Conservation (phyloP, 225 moss, liverwort and hornwort species). For the Climacium dendroides region DNA sequence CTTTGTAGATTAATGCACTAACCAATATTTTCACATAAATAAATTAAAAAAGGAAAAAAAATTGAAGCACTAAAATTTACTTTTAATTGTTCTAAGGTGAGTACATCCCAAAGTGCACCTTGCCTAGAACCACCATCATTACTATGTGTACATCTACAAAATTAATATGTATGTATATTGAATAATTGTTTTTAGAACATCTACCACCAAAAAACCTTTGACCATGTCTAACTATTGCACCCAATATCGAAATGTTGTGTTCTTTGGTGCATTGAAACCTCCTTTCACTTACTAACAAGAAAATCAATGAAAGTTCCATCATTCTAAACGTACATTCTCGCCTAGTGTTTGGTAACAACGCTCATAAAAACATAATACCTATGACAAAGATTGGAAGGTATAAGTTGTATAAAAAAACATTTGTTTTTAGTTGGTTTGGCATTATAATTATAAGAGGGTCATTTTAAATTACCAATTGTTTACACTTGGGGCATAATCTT, state of each 20-base stretch:
- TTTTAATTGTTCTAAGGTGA: not conserved
- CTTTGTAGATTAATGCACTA: too few species aligned
- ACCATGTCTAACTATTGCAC: not conserved
- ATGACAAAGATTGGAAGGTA: too few species aligned
- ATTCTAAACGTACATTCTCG: too few species aligned
- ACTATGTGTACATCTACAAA: not conserved
- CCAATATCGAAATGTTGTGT: fast-evolving
- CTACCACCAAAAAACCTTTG: not conserved
- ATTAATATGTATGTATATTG: not conserved
- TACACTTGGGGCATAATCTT: too few species aligned
- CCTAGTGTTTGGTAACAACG: too few species aligned
- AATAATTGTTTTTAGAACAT: not conserved
- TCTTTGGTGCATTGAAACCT: not conserved
- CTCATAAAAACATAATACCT: too few species aligned
- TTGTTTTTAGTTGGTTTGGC: too few species aligned
- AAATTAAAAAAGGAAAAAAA: not conserved
- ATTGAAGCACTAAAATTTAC: not conserved
- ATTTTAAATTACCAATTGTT: too few species aligned
- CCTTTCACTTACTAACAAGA: too few species aligned
- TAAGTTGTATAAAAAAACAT: too few species aligned
- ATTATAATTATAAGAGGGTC: too few species aligned
- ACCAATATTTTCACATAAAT: too few species aligned
- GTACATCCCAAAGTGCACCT: fast-evolving
- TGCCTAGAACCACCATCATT: not conserved
- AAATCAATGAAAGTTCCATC: not conserved